A percentile compares a stretch with the other conserved stretches of the same genome.
Conservation (phyloP, 2,329 filamentous ascomycete genomes). For the Penicillium occitanis region DNA sequence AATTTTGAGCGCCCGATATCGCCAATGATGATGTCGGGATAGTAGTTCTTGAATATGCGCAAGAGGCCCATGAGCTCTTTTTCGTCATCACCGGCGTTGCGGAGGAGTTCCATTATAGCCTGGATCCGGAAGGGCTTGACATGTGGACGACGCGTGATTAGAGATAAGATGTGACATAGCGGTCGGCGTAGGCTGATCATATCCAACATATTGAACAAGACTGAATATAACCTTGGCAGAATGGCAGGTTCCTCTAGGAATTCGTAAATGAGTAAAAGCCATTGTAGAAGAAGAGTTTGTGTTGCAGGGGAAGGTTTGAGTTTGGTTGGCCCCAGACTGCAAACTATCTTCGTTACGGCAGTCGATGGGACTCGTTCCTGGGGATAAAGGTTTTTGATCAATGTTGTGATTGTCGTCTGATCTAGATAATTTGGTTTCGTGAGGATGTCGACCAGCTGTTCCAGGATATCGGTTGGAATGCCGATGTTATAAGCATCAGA, state of each 20-base stretch:
- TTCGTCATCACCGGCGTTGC: slow-evolving; percentile 62
- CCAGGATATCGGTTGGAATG: slow-evolving; percentile 60
- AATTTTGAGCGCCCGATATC: slow-evolving; percentile 54
- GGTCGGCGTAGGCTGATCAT: slow-evolving; percentile 70
- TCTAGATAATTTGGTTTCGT: slow-evolving; percentile 69
- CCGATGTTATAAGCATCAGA: slow-evolving; percentile 67
- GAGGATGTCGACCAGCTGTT: slow-evolving; percentile 65
- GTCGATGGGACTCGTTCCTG: slow-evolving; percentile 61
- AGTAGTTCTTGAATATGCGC: slow-evolving; percentile 86
- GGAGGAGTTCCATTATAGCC: slow-evolving; percentile 57
- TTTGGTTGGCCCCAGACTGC: slow-evolving; percentile 73
- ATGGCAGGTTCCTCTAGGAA: slow-evolving; percentile 63
- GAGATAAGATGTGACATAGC: slow-evolving; percentile 73
- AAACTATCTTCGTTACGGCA: slow-evolving; percentile 65
- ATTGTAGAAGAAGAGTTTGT: slow-evolving; percentile 71
- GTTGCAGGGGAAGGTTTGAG: slow-evolving; percentile 70
- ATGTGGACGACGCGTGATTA: slow-evolving; percentile 77
- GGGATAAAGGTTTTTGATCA: slow-evolving; percentile 76
- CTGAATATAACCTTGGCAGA: slow-evolving; percentile 68
- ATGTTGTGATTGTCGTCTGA: slow-evolving; percentile 67
- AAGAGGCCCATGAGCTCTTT: slow-evolving; percentile 71
- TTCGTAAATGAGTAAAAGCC: slow-evolving; percentile 76
- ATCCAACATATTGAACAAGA: slow-evolving; percentile 79
- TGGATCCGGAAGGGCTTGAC: slow-evolving; percentile 83
- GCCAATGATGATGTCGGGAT: slow-evolving; percentile 81